Evolutionary conservation across 768 basidiomycete species (phyloP), one percentile per base, ranked within the genome.

Genomic region (Trametes elegans): DNA sequence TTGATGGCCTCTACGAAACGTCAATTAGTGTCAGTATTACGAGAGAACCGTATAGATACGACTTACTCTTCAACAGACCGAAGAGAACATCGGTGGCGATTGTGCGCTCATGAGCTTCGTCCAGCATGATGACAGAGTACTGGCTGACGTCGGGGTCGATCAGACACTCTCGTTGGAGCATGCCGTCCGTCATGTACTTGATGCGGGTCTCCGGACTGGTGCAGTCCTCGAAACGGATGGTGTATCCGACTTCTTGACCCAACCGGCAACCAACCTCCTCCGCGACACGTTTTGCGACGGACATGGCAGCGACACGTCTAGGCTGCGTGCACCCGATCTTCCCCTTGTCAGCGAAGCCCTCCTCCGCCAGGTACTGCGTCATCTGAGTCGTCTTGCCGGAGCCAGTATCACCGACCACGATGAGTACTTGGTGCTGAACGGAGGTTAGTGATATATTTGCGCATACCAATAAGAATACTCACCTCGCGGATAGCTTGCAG

Each of bases 161-260:
- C 49, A 99, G 76, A 60, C 89, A 93, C 77, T 99, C 97, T 73
- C 97, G 84, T 66, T 98, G 92, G 23, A 99, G 80, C 93, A 99
- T 98, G 76, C 97, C 97, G 67, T 98, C 97, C 66, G 97, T 99
- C 97, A 99, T 98, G 80, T 97, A 99, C 73, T 98, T 99, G 80
- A 99, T 99, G 66, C 90, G 86, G 3, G 97, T 98, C 73, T 99
- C 97, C 3, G 97, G 96, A 66, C 93, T 90, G 6, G 97, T 98
- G 72, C 96, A 94, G 71, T 99, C 97, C 74, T 99, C 97, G 70
- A 99, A 99, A 76, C 97, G 96, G 64, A 99, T 98, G 6, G 90
- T 90, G 69, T 99, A 99, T 7, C 97, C 97, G 58, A 99, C 96
- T 70, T 98, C 97, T 67, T 95, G 93, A 6, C 97, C 97, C 8